Evolutionary conservation across 2,329 filamentous ascomycete genomes (phyloP).

Genomic region (Xylariaceae sp.): DNA sequence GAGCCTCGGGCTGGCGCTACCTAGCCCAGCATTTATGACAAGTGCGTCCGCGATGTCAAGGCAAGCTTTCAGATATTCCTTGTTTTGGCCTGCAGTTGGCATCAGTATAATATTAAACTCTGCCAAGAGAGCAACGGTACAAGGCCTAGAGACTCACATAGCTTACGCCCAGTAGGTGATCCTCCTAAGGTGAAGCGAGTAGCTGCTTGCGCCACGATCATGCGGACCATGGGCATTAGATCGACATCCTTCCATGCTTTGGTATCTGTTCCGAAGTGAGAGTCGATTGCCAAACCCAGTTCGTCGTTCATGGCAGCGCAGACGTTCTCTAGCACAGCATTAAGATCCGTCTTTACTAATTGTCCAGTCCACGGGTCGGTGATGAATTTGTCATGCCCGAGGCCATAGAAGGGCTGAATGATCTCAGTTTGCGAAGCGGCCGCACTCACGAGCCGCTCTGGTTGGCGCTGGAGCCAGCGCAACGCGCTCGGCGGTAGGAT

Average conservation of each 20-base stretch:
- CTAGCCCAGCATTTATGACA: conserved; percentile 12
- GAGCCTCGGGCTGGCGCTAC: conserved; percentile 11
- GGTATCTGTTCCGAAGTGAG: conserved; percentile 34
- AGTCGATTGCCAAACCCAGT: conserved; percentile 34
- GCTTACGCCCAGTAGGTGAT: conserved; percentile 26
- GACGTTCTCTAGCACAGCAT: conserved; percentile 34
- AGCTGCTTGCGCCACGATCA: conserved; percentile 31
- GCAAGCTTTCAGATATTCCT: conserved; percentile 21
- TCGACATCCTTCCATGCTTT: conserved; percentile 36
- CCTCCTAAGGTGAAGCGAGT: conserved; percentile 27
- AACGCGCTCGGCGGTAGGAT: conserved; percentile 40
- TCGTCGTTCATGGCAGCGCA: conserved; percentile 36
- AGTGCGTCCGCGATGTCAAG: conserved; percentile 16
- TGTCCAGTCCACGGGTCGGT: conserved; percentile 26
- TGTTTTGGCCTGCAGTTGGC: conserved; percentile 30
- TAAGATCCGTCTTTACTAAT: conserved; percentile 38
- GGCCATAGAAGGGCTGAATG: conserved; percentile 36
- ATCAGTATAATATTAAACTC: neutral
- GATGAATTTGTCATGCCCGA: conserved; percentile 34
- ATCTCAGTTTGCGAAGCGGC: conserved; percentile 38
- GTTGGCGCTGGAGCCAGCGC: conserved; percentile 40
- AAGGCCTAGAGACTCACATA: conserved; percentile 27
- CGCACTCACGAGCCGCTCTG: conserved; percentile 36
- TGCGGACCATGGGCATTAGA: conserved; percentile 26
- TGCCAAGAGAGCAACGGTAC: neutral